Evolutionary conservation across 257 asterid genomes (phyloP).

Genomic region (Solanum chiquidenum): DNA sequence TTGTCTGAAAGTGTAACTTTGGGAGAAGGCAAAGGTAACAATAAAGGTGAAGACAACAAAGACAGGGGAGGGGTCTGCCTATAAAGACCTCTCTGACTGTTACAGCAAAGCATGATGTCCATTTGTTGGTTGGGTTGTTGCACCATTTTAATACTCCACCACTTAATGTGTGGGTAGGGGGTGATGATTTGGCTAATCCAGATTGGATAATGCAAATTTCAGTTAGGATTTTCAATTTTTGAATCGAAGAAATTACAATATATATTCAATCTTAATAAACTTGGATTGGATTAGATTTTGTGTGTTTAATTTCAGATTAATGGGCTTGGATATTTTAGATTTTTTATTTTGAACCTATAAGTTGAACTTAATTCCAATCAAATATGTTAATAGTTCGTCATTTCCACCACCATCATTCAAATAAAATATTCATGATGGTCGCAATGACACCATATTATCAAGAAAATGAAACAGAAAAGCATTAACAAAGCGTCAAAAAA

Average conservation of each 20-base stretch:
- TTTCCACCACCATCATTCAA: background rate
- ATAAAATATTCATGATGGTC: background rate
- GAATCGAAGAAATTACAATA: slow-evolving; percentile 6
- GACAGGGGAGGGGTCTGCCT: background rate
- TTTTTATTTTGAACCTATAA: background rate
- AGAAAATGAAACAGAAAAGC: slow-evolving; percentile 18
- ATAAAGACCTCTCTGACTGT: background rate
- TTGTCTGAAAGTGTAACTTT: background rate
- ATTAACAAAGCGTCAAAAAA: background rate
- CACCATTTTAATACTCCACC: background rate
- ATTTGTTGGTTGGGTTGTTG: background rate
- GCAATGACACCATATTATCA: background rate
- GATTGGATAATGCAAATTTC: background rate
- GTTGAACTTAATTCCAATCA: background rate
- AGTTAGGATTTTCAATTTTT: background rate
- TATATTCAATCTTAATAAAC: slow-evolving; percentile 26
- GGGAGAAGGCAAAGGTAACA: background rate
- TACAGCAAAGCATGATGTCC: background rate
- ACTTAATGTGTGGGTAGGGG: background rate
- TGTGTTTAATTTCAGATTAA: background rate
- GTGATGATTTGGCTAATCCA: background rate
- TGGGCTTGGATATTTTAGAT: background rate
- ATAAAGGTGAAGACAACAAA: background rate
- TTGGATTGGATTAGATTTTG: background rate
- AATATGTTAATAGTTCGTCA: no score